phyloP scores from a whole-genome alignment of 129 eudicot genomes.

The Helichrysum umbraculigerum region DNA sequence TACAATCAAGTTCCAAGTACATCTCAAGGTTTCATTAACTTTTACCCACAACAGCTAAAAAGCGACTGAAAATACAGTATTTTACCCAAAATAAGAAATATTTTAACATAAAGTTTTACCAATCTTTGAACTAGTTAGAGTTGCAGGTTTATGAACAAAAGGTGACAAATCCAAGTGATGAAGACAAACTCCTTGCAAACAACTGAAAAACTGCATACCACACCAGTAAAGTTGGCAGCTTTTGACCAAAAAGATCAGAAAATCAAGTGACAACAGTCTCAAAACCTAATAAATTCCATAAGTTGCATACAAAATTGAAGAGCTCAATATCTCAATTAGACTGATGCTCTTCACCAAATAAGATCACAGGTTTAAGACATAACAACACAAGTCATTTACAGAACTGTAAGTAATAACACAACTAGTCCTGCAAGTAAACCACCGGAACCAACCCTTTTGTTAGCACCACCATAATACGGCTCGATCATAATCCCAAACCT shows the following conservation, averaged over 20 bases:
- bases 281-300: constrained; percentile 21
- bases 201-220: neutral
- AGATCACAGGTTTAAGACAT: constrained; percentile 23
- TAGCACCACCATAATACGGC: constrained; percentile 36
- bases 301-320: constrained; percentile 33
- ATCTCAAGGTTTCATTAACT: no score
- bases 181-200: neutral
- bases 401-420: constrained; percentile 25
- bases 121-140: neutral
- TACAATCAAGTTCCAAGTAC: no score
- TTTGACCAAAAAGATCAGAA: constrained; percentile 12
- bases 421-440: constrained; percentile 32
- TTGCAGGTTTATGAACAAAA: neutral
- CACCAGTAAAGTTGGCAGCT: neutral
- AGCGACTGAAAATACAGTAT: no score
- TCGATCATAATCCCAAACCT: constrained; percentile 58
- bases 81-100: no score
- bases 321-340: constrained; percentile 25
- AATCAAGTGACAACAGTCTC: constrained; percentile 1
- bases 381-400: constrained; percentile 33
- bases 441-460: constrained; percentile 8
- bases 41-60: no score
- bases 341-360: constrained; percentile 32
- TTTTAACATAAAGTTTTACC: neutral
- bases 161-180: neutral